These are phyloP conservation scores for Pestalotiopsis sp. DNA, from an alignment of 2,329 filamentous ascomycete species.

Conservation along the genomic window DNA sequence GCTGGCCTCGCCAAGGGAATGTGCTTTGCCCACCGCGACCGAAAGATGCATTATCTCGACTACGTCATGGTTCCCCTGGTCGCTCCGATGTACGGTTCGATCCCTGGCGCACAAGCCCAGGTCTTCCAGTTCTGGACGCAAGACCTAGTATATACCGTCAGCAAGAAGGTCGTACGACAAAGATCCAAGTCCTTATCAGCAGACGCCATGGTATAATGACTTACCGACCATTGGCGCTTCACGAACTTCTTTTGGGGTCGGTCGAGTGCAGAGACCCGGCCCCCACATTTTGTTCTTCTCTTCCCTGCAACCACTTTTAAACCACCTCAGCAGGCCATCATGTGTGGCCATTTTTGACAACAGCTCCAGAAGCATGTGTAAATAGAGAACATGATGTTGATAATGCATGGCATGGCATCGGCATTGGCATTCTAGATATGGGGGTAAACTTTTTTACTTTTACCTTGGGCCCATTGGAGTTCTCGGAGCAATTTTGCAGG, in stretches of 20 bases:
- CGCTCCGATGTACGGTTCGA: constrained; percentile 67
- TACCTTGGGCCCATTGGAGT: constrained; percentile 45
- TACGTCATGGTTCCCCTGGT: constrained; percentile 68
- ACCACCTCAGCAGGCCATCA: constrained; percentile 29
- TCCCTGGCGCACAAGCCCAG: constrained; percentile 69
- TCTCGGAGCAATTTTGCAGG: constrained; percentile 45
- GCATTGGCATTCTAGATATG: constrained; percentile 50
- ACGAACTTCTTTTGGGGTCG: constrained; percentile 19
- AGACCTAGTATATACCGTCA: constrained; percentile 70
- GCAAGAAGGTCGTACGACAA: constrained; percentile 65
- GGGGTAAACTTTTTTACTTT: constrained; percentile 28
- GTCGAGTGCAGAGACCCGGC: constrained; percentile 12
- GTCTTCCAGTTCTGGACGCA: constrained; percentile 71
- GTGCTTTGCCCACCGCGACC: constrained; percentile 61
- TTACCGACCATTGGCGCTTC: constrained; percentile 19
- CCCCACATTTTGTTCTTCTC: constrained; percentile 26
- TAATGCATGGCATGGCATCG: constrained; percentile 49
- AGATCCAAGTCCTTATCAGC: constrained; percentile 45
- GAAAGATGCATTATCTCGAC: constrained; percentile 61
- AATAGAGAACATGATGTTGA: constrained; percentile 53
- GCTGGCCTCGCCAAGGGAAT: constrained; percentile 66
- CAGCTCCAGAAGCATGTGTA: constrained; percentile 44
- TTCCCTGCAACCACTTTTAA: constrained; percentile 29
- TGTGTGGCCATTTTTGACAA: constrained; percentile 32
- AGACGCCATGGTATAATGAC: constrained; percentile 46